These are phyloP conservation scores for Rusavskia elegans DNA, from an alignment of 495 filamentous ascomycete species.

Conservation along the genomic window DNA sequence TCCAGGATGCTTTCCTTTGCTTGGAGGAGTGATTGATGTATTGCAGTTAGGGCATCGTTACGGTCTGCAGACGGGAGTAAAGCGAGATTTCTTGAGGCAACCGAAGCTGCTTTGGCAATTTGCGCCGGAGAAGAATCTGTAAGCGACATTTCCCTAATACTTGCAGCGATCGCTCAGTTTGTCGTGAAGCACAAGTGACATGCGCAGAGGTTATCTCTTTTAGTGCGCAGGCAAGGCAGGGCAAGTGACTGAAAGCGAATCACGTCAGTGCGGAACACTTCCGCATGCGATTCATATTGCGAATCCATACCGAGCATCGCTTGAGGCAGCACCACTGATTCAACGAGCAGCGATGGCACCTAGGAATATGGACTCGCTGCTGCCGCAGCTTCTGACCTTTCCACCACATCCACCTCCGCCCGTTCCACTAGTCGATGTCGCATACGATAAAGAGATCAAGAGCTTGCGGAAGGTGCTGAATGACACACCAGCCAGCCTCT, in stretches of 20 bases:
- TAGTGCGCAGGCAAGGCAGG: too few species aligned
- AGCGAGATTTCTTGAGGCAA: slow-evolving; percentile 53
- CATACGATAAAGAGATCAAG: slow-evolving; percentile 23
- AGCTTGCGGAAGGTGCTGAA: slow-evolving; percentile 14
- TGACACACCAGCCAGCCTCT: slow-evolving; percentile 15
- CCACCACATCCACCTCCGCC: slow-evolving; percentile 24
- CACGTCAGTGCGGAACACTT: too few species aligned
- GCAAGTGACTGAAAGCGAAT: too few species aligned
- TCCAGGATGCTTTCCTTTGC: slow-evolving; percentile 61
- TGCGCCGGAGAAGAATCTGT: slow-evolving; percentile 54
- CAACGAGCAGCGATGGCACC: background rate
- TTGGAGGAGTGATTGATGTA: slow-evolving; percentile 52
- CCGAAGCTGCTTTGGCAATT: slow-evolving; percentile 51
- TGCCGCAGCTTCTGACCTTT: slow-evolving; percentile 23
- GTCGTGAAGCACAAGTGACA: too few species aligned
- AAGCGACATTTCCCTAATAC: slow-evolving; percentile 42
- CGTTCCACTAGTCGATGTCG: slow-evolving; percentile 17
- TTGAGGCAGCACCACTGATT: background rate
- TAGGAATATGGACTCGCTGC: slow-evolving; percentile 17
- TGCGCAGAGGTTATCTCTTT: too few species aligned
- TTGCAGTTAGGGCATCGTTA: slow-evolving; percentile 69
- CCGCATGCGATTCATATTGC: background rate
- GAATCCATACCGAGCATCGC: background rate
- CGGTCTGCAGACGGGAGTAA: slow-evolving; percentile 47
- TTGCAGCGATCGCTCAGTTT: too few species aligned